A percentile compares a stretch with the other conserved stretches of the same genome.
Conservation (phyloP, 441 rosid genomes). For the Pelargonium exstipulatum region DNA sequence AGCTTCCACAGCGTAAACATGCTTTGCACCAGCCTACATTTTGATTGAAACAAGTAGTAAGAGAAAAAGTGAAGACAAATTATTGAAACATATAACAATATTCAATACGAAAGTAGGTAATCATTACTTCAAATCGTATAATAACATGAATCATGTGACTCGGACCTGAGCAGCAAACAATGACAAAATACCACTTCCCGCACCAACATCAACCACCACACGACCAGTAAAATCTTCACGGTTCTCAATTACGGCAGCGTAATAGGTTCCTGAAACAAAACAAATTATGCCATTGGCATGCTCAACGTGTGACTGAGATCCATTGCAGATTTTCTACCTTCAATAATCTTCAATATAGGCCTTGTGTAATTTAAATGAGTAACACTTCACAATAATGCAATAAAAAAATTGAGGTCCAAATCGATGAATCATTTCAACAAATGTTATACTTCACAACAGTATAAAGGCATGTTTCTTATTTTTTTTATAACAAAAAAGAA, state of each 20-base stretch:
- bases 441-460: no score
- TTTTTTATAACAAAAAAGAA: neutral
- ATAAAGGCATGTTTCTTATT: neutral
- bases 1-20: slow-evolving; percentile 96
- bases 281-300: neutral
- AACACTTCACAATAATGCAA: neutral
- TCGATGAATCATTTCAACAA: no score
- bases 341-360: neutral
- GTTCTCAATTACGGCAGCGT: slow-evolving; percentile 92
- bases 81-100: neutral
- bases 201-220: slow-evolving; percentile 94
- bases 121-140: neutral
- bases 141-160: neutral
- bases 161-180: slow-evolving; percentile 92
- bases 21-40: slow-evolving; percentile 89
- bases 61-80: neutral
- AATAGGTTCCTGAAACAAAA: slow-evolving; percentile 68
- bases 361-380: neutral
- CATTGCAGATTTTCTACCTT: neutral
- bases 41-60: neutral
- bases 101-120: neutral
- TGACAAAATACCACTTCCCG: slow-evolving; percentile 96
- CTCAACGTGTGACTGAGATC: neutral
- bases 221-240: slow-evolving; percentile 77
- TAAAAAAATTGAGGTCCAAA: neutral